Conservation (phyloP, 345 rosid species). For the Aegle marmelos region DNA sequence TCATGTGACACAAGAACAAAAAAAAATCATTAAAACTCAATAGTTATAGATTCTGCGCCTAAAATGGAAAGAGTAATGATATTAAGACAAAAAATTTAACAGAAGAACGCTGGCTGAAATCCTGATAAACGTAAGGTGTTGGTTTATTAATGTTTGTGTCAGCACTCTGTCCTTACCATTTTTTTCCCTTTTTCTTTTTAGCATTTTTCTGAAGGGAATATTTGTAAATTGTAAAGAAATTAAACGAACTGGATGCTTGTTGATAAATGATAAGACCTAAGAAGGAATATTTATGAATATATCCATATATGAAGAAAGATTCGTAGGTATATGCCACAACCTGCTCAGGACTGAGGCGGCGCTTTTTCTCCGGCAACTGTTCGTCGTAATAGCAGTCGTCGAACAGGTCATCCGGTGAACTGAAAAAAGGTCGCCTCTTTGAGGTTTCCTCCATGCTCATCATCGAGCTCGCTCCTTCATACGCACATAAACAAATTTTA, state of each 20-base stretch:
- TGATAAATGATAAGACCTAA: slow-evolving; percentile 21
- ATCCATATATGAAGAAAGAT: neutral
- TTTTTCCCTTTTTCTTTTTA: too few species aligned
- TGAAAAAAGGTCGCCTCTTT: slow-evolving; percentile 68
- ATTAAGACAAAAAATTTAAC: too few species aligned
- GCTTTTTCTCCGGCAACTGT: slow-evolving; percentile 77
- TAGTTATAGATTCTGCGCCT: too few species aligned
- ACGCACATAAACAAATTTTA: neutral
- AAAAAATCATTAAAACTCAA: too few species aligned
- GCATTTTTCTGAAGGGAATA: neutral
- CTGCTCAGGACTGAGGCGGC: slow-evolving; percentile 79
- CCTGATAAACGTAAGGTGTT: too few species aligned
- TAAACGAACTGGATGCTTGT: slow-evolving; percentile 31
- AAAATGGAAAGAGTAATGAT: too few species aligned
- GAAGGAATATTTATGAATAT: neutral
- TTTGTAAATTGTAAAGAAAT: neutral
- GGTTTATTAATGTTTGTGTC: too few species aligned
- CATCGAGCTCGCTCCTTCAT: slow-evolving; percentile 53
- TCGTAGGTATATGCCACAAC: slow-evolving; percentile 20
- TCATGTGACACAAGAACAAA: too few species aligned
- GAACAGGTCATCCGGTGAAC: slow-evolving; percentile 60
- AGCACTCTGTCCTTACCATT: too few species aligned
- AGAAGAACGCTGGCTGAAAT: too few species aligned
- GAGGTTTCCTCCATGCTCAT: slow-evolving; percentile 61
- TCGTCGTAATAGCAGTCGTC: slow-evolving; percentile 83